A percentile compares a stretch with the other conserved stretches of the same genome.
Evolutionary conservation across 1,284 basidiomycete genomes (phyloP).

Genomic region (Nidula niveotomentosa): DNA sequence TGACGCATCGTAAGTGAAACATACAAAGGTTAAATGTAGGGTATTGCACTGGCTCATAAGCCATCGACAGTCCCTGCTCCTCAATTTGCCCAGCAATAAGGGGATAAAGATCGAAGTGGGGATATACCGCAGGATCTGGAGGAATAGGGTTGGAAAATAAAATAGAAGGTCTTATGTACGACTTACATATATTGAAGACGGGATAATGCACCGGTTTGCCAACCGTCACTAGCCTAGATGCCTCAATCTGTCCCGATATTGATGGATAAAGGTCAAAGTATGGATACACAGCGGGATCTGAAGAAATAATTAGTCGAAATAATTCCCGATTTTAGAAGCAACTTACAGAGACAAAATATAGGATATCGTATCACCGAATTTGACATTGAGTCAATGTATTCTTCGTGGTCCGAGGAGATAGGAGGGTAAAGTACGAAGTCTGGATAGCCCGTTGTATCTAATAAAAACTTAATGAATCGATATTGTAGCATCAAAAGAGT

Average conservation of each 20-base stretch:
- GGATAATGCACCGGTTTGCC: neutral
- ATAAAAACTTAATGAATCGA: too few species aligned
- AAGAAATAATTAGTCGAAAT: neutral
- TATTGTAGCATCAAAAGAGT: too few species aligned
- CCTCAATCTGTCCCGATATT: constrained; percentile 3
- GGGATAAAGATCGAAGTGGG: constrained; percentile 27
- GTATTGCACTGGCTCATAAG: constrained; percentile 3
- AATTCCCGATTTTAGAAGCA: neutral
- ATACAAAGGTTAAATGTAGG: constrained; percentile 23
- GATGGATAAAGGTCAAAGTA: constrained; percentile 17
- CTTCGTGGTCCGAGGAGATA: too few species aligned
- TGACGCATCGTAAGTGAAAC: constrained; percentile 2
- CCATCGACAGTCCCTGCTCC: neutral
- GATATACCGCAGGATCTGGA: constrained; percentile 32
- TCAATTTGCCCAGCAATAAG: neutral
- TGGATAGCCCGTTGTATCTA: too few species aligned
- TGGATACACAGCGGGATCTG: constrained; percentile 18
- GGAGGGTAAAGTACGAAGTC: too few species aligned
- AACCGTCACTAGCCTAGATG: neutral
- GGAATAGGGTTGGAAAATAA: neutral
- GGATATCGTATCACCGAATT: neutral
- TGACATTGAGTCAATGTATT: too few species aligned
- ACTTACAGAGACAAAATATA: constrained; percentile 28
- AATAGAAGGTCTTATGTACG: neutral
- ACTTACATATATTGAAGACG: neutral